Conservation (phyloP, 129 eudicot species). For the Helianthus tuberosus region DNA sequence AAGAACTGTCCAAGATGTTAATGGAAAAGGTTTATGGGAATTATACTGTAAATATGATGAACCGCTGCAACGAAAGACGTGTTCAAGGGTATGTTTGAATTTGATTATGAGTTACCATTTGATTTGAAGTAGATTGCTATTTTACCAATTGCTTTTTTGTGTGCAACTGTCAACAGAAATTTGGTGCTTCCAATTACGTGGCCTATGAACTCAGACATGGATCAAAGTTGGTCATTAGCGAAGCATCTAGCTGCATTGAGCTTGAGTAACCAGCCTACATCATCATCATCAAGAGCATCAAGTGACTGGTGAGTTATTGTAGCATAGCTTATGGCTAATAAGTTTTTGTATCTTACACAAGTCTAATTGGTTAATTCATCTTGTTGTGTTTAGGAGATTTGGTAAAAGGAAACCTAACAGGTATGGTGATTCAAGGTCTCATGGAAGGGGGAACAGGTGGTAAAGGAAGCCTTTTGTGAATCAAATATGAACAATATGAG, state of each 20-base stretch:
- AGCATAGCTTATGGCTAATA: background rate
- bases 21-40: constrained; percentile 38
- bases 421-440: constrained; percentile 23
- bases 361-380: background rate
- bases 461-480: background rate
- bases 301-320: constrained; percentile 30
- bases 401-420: constrained; percentile 9
- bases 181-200: constrained; percentile 55
- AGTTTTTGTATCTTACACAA: background rate
- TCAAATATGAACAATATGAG: background rate
- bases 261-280: constrained; percentile 18
- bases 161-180: constrained; percentile 40
- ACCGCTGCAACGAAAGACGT: constrained; percentile 45
- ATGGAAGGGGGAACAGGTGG: constrained; percentile 26
- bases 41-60: constrained; percentile 38
- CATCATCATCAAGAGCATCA: constrained; percentile 20
- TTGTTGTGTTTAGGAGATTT: constrained; percentile 26
- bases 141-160: background rate
- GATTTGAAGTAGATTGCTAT: background rate
- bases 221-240: constrained; percentile 28
- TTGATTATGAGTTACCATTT: background rate
- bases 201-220: constrained; percentile 42
- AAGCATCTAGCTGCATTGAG: constrained; percentile 35
- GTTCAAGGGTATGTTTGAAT: constrained; percentile 51
- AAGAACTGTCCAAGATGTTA: constrained; percentile 40